Percentiles rank a stretch among this genome's conserved stretches.
phyloP scores from a whole-genome alignment of 2,329 filamentous ascomycete species.

The Basipetospora sp. region DNA sequence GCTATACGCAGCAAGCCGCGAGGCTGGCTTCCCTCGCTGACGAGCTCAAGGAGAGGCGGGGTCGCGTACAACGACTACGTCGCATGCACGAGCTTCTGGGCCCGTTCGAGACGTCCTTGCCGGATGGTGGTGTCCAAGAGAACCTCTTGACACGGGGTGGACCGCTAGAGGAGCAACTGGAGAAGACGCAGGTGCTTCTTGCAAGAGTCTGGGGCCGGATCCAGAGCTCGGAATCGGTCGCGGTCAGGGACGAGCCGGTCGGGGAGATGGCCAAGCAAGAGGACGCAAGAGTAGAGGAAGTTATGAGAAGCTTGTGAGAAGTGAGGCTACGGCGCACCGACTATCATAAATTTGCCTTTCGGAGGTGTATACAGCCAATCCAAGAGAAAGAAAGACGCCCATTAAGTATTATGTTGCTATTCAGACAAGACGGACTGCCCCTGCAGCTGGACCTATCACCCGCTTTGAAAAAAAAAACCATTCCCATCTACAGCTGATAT shows the following conservation, averaged over 20 bases:
- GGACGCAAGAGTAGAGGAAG: conserved; percentile 1
- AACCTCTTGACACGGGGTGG: conserved; percentile 53
- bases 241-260: background rate
- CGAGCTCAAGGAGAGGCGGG: conserved; percentile 19
- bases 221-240: conserved; percentile 15
- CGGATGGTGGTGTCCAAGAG: conserved; percentile 35
- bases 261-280: background rate
- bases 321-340: too few species aligned
- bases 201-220: conserved; percentile 43
- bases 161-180: conserved; percentile 50
- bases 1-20: conserved; percentile 35
- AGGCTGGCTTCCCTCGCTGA: conserved; percentile 34
- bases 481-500: too few species aligned
- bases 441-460: too few species aligned
- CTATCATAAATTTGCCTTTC: too few species aligned
- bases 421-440: too few species aligned
- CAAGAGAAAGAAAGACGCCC: too few species aligned
- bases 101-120: conserved; percentile 25
- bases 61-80: conserved; percentile 31
- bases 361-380: too few species aligned
- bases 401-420: too few species aligned
- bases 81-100: conserved; percentile 35
- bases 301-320: conserved; percentile 1
- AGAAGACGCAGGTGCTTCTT: conserved; percentile 50
- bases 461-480: too few species aligned